Conservation (phyloP, 169 alveolate species). For the Toxoplasma gondii region DNA sequence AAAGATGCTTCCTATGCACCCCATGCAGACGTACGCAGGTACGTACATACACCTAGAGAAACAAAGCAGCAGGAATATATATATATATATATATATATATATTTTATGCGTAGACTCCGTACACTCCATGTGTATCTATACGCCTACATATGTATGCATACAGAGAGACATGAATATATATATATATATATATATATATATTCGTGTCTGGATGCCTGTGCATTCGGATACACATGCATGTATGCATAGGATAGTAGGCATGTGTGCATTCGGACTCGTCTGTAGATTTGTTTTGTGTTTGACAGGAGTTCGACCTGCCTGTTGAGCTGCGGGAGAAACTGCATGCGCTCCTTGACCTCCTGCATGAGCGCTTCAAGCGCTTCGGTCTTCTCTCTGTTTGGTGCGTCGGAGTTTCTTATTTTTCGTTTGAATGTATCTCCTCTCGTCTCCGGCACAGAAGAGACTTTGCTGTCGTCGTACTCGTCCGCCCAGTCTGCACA, state of each 20-base stretch:
- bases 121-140: background rate
- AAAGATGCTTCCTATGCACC: too few relatives aligned
- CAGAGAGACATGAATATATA: too few relatives aligned
- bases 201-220: too few relatives aligned
- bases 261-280: background rate
- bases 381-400: conserved; percentile 58
- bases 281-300: background rate
- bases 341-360: background rate
- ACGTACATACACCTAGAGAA: too few relatives aligned
- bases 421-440: background rate
- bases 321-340: conserved; percentile 33
- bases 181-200: too few relatives aligned
- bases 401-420: conserved; percentile 22
- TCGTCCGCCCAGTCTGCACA: background rate
- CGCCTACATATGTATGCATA: too few relatives aligned
- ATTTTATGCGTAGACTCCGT: background rate
- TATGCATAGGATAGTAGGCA: too few relatives aligned
- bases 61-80: too few relatives aligned
- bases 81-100: too few relatives aligned
- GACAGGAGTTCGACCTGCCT: conserved; percentile 33
- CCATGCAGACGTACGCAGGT: too few relatives aligned
- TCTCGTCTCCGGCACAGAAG: background rate
- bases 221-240: background rate
- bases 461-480: background rate
- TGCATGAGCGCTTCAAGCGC: conserved; percentile 28